These are phyloP conservation scores for Trichoderma guizhouense DNA, from an alignment of 2,329 filamentous ascomycete genomes.

Conservation along the genomic window DNA sequence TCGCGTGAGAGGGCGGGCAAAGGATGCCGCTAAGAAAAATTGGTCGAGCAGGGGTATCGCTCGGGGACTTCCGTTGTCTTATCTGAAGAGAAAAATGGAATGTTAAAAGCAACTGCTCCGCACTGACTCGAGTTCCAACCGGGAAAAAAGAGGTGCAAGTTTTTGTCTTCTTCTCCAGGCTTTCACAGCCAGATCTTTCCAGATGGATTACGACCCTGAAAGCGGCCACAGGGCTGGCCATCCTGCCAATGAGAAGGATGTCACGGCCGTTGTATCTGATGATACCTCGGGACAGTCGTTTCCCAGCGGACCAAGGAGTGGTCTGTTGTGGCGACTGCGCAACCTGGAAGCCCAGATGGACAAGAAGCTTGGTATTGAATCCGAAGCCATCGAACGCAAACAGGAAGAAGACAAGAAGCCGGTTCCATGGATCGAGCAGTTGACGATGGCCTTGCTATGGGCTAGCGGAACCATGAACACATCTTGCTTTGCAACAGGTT, in stretches of 20 bases:
- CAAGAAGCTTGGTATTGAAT: slow-evolving; percentile 46
- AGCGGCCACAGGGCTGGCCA: not conserved
- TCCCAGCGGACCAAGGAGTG: slow-evolving; percentile 13
- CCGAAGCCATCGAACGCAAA: slow-evolving; percentile 44
- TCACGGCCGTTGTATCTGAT: not conserved
- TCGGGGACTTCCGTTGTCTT: not conserved
- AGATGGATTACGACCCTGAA: slow-evolving; percentile 11
- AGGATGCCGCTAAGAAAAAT: not conserved
- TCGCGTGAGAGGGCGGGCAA: slow-evolving; percentile 10
- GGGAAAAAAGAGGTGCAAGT: not conserved
- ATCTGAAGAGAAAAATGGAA: not conserved
- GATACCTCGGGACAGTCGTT: slow-evolving; percentile 2
- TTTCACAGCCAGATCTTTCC: not conserved
- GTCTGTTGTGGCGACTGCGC: slow-evolving; percentile 37
- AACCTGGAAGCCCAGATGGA: slow-evolving; percentile 44
- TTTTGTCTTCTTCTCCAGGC: not conserved
- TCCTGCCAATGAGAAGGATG: not conserved
- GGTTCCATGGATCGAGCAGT: slow-evolving; percentile 37
- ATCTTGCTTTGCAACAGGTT: slow-evolving; percentile 49
- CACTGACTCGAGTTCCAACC: not conserved
- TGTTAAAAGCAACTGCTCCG: not conserved
- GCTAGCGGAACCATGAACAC: slow-evolving; percentile 50
- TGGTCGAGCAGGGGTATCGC: not conserved
- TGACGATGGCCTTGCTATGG: slow-evolving; percentile 52
- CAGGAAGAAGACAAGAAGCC: slow-evolving; percentile 39